A percentile compares a stretch with the other conserved stretches of the same genome.
Evolutionary conservation across 2,329 filamentous ascomycete species (phyloP).

Genomic region (Xylaria sp.): DNA sequence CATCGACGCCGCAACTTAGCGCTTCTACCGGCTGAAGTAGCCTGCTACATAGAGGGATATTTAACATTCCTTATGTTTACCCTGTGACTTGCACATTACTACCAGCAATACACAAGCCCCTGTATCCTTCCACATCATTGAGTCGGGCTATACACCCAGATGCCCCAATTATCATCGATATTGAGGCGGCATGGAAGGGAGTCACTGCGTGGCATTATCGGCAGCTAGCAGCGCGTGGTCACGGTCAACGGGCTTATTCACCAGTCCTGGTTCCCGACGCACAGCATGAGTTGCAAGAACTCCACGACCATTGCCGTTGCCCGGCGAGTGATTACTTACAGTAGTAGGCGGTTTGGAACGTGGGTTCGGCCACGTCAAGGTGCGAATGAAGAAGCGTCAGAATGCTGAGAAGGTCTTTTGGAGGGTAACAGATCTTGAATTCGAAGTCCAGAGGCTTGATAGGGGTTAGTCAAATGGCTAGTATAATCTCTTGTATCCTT

Average conservation of each 20-base stretch:
- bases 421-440: background rate
- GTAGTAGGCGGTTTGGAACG: background rate
- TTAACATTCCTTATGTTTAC: background rate
- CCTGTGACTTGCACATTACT: background rate
- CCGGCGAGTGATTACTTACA: background rate
- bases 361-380: no score
- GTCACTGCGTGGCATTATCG: background rate
- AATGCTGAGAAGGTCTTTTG: background rate
- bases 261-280: background rate
- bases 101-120: background rate
- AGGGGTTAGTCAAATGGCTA: background rate
- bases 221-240: background rate
- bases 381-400: background rate
- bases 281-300: background rate
- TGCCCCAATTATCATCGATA: background rate
- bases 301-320: background rate
- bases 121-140: background rate
- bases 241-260: background rate
- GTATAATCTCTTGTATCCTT: background rate
- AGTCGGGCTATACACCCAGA: background rate
- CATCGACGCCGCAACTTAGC: constrained; percentile 29
- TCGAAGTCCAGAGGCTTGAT: background rate
- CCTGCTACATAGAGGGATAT: background rate
- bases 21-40: constrained; percentile 36
- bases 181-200: background rate